Percentiles rank a stretch among this genome's conserved stretches.
phyloP scores from a whole-genome alignment of 305 asterid species.

The Plantago coronopus region DNA sequence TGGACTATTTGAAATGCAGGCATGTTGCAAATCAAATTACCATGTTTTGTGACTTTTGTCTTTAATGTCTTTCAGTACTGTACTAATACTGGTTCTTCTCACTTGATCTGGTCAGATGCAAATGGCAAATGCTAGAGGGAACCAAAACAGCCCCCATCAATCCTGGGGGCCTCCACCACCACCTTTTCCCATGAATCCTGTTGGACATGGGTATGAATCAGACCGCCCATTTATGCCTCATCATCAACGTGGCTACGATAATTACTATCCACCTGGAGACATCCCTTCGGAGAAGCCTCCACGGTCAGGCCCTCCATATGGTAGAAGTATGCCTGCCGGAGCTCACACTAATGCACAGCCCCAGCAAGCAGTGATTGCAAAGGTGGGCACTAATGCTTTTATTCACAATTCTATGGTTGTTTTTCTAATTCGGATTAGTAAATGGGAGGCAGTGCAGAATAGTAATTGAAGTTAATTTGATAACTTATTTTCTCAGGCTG shows the following conservation, averaged over 20 bases:
- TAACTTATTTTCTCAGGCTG: not conserved
- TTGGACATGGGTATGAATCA: conserved; percentile 50
- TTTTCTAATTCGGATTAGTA: conserved; percentile 8
- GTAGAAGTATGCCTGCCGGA: conserved; percentile 48
- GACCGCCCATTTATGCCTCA: conserved; percentile 49
- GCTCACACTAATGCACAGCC: conserved; percentile 47
- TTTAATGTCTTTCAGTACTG: conserved; percentile 7
- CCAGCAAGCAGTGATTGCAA: conserved; percentile 38
- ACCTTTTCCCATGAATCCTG: conserved; percentile 46
- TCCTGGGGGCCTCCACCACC: conserved; percentile 65
- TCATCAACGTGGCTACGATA: conserved; percentile 52
- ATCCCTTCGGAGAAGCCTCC: conserved; percentile 49
- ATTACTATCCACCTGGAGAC: conserved; percentile 54
- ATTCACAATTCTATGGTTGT: conserved; percentile 1
- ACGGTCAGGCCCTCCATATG: conserved; percentile 51
- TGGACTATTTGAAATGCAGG: conserved; percentile 70
- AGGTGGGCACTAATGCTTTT: conserved; percentile 12
- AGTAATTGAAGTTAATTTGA: not conserved
- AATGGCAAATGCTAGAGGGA: conserved; percentile 52
- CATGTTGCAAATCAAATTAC: conserved; percentile 26
- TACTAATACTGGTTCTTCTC: conserved; percentile 11
- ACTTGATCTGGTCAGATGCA: conserved; percentile 46
- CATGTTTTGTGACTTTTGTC: not conserved
- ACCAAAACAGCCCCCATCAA: conserved; percentile 52
- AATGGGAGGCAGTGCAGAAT: conserved; percentile 6